Evolutionary conservation across 768 basidiomycete species (phyloP), one percentile per base, ranked within the genome.

Genomic region (Roridomyces roridus): DNA sequence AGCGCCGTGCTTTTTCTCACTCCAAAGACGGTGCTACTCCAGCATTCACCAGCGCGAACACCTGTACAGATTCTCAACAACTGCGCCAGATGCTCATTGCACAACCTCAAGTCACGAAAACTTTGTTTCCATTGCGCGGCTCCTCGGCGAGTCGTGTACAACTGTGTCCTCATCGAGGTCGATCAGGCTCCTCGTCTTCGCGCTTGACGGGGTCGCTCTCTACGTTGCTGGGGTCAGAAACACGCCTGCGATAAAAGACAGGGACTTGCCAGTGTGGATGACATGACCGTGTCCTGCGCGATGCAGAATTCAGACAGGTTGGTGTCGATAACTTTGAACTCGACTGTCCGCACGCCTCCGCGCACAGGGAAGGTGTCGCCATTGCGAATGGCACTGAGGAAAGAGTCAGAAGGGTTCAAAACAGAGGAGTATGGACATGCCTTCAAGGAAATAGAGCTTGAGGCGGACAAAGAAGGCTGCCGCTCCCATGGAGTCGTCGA

Each of bases 321-420:
- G 28, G 95, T 97, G 74, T 98, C 97, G 65, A 98, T 89, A 48
- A 98, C 93, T 75, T 99, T 99, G 83, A 99, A 99, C 76, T 99
- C 97, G 40, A 98, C 96, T 46, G 94, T 96, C 64, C 96, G 83
- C 92, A 97, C 96, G 58, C 96, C 96, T 67, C 97, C 97, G 64
- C 96, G 92, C 63, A 98, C 96, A 51, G 98, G 91, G 90, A 99
- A 99, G 20, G 96, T 98, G 71, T 99, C 97, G 49, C 96, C 97
- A 80, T 95, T 96, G 69, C 95, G 89, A n/a, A n/a, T n/a, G n/a
- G n/a, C n/a, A n/a, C n/a, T n/a, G n/a, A n/a, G n/a, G 60, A 59
- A 14, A 49, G 55, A 14, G 7, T 26, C 9, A 51, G 70, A 67
- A 54, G 5, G 29, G 31, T 17, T 6, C 43, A 10, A 0, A 23